Conservation (phyloP, 176 grass and related monocot species). For the Raddia guianensis region DNA sequence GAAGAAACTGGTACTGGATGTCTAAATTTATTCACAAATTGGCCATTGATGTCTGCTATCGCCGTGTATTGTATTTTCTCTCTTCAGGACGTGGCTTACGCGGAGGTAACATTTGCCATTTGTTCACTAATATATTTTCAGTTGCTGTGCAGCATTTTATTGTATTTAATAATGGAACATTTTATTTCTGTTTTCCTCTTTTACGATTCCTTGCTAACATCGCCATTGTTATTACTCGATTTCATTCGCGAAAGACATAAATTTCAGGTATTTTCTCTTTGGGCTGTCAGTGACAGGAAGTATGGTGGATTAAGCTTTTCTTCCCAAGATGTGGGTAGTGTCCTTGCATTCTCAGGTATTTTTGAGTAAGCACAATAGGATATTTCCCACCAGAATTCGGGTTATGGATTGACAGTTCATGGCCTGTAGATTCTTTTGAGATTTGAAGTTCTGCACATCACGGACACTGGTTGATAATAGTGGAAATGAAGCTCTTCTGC, state of each 20-base stretch:
- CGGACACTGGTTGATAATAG: neutral
- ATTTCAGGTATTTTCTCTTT: slow-evolving; percentile 87
- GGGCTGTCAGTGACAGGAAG: slow-evolving; percentile 78
- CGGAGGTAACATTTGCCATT: slow-evolving; percentile 61
- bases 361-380: neutral
- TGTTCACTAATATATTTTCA: slow-evolving; percentile 29
- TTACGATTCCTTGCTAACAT: neutral
- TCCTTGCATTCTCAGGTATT: slow-evolving; percentile 83
- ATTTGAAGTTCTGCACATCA: slow-evolving; percentile 12
- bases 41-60: slow-evolving; percentile 83
- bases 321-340: slow-evolving; percentile 74
- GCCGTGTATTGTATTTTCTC: slow-evolving; percentile 88
- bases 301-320: slow-evolving; percentile 93
- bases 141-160: slow-evolving; percentile 23
- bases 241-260: slow-evolving; percentile 35
- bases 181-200: neutral
- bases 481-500: neutral
- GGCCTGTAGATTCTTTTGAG: neutral
- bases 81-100: slow-evolving; percentile 90
- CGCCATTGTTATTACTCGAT: slow-evolving; percentile 25
- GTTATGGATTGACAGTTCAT: neutral
- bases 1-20: slow-evolving; percentile 44
- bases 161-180: neutral
- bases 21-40: slow-evolving; percentile 76
- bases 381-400: neutral